Percentiles rank a stretch among this genome's conserved stretches.
phyloP scores from a whole-genome alignment of 2,329 filamentous ascomycete genomes.

The Ascochyta rabiei region DNA sequence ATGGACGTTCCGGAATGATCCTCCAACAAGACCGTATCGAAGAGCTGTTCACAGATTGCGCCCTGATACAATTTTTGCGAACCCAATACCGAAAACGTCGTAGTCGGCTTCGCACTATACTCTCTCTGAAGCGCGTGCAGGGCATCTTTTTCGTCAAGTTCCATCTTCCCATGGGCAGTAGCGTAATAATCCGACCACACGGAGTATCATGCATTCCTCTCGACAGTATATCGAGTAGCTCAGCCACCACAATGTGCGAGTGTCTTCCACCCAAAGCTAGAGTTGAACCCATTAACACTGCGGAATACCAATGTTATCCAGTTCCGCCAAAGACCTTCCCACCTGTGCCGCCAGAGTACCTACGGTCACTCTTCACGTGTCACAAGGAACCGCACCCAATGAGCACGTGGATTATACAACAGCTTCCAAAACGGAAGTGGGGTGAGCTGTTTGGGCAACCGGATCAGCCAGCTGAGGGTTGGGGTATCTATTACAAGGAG shows the following conservation, averaged over 20 bases:
- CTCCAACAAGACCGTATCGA: too few relatives aligned
- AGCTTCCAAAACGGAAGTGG: constrained; percentile 28
- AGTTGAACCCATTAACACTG: neutral
- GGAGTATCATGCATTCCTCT: neutral
- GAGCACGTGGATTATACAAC: constrained; percentile 19
- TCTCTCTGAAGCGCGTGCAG: constrained; percentile 22
- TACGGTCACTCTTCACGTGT: constrained; percentile 26
- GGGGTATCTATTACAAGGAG: constrained; percentile 33
- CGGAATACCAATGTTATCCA: constrained; percentile 31
- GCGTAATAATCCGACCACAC: constrained; percentile 26
- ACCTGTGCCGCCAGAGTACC: constrained; percentile 15
- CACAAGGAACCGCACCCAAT: constrained; percentile 20
- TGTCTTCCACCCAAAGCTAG: constrained; percentile 24
- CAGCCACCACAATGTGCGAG: constrained; percentile 13
- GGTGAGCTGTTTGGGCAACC: constrained; percentile 22
- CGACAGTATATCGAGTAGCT: too few relatives aligned
- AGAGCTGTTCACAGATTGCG: too few relatives aligned
- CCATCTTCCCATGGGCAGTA: constrained; percentile 23
- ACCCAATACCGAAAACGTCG: too few relatives aligned
- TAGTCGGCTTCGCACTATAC: too few relatives aligned
- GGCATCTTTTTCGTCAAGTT: constrained; percentile 30
- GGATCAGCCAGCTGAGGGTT: constrained; percentile 30
- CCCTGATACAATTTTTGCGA: too few relatives aligned
- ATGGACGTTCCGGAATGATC: too few relatives aligned
- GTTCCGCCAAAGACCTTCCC: constrained; percentile 23